Evolutionary conservation across 2,329 filamentous ascomycete genomes (phyloP).

Genomic region (Penicillium vulpinum): DNA sequence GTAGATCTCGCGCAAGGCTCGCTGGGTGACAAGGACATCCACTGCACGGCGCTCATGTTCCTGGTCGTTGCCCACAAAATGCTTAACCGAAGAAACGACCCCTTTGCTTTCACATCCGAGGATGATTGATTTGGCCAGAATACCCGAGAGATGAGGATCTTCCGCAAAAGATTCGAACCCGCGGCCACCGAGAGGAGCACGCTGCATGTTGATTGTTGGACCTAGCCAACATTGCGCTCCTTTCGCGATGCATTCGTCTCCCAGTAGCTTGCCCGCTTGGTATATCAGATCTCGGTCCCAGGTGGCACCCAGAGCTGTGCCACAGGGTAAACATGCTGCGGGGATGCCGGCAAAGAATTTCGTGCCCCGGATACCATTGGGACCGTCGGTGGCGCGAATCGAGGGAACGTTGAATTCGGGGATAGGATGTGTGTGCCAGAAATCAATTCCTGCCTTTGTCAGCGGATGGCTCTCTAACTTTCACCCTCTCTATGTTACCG

Average conservation of each 20-base stretch:
- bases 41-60: constrained; percentile 35
- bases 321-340: constrained; percentile 63
- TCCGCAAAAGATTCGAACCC: constrained; percentile 31
- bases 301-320: constrained; percentile 59
- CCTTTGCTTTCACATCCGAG: constrained; percentile 68
- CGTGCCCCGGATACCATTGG: constrained; percentile 67
- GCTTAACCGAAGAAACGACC: constrained; percentile 72
- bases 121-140: constrained; percentile 42
- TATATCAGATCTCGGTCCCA: constrained; percentile 58
- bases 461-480: not conserved
- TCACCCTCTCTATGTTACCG: constrained; percentile 6
- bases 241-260: constrained; percentile 63
- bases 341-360: constrained; percentile 66
- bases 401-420: constrained; percentile 63
- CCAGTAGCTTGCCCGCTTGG: constrained; percentile 64
- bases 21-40: constrained; percentile 39
- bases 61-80: constrained; percentile 38
- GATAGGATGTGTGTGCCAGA: constrained; percentile 67
- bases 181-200: constrained; percentile 47
- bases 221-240: constrained; percentile 61
- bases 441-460: constrained; percentile 57
- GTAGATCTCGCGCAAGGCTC: constrained; percentile 59
- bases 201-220: constrained; percentile 64
- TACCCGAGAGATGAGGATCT: constrained; percentile 27
- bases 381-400: constrained; percentile 66